Base-by-base conservation (phyloP, 768 basidiomycete genomes). In the Fibroporia radiculosa region DNA sequence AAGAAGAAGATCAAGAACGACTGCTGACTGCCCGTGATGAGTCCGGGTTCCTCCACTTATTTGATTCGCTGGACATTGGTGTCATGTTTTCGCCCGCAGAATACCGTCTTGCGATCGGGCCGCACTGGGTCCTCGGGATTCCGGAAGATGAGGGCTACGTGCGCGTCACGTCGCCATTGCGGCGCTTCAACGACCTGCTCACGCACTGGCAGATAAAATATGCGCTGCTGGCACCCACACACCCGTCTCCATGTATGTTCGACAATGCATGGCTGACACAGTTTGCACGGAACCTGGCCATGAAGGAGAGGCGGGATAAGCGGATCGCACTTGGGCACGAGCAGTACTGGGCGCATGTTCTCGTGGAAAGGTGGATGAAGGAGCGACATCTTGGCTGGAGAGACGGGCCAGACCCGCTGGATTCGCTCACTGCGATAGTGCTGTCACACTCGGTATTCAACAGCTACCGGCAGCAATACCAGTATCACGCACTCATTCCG, bases 181-280 rank as follows among this genome's bases (percentile, higher is more conserved):
- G 96, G 32, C 79, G 96, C 34, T 96, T 79, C 62, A 63, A 66
- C 27, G 96, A 99, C 62, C 61, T 96, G 45, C 61, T 93, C 11
- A 66, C 69, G 8, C 96, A 98, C 65, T 99, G 93, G 91, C 93
- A 98, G 61, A 78, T 99, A 63, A 93, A 96, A 57, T 68, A 81
- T 40, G 76, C 75, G 4, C 63, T 98, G 10, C 65, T 84, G 6
- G 63, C 60, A 11, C 60, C 57, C 6, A 51, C 22, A 12, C 55
- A 50, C 6, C 36, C 46, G 28, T 62, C 68, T 4, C 46, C 45
- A 36, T 63, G 68, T 31, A 56, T 70, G 3, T 81, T 85, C 54
- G 66, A 66, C 24, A 38, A 53, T 2, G 63, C 67, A 24, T 60
- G 60, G 61, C 53, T 89, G 56, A 58, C 64, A 54, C 60, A 57